Base-by-base conservation (phyloP, 2,329 filamentous ascomycete genomes). In the Cercospora sp. region DNA sequence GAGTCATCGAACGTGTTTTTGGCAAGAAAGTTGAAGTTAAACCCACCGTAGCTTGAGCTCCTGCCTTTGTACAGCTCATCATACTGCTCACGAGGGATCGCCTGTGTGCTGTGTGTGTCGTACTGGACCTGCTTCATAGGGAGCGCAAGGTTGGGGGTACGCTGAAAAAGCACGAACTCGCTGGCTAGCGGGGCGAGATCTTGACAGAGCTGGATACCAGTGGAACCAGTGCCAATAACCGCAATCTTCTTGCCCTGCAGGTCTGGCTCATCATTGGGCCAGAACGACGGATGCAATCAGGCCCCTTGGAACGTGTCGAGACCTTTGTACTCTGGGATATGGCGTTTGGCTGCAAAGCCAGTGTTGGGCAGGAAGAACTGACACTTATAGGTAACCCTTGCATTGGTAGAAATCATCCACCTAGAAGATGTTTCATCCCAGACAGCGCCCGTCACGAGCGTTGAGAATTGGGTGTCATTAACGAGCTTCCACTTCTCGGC, bases 111-210 rank as follows among this genome's bases (percentile, higher is more conserved):
- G 45, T 53, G n/a, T 26, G 6, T 26, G 24, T 21, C 24, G 45
- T 53, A 53, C 45, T 53, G 18, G 32, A 57, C 32, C 57, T 0
- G 88, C 87, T 2, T 90, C 74, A 0, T 86, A 85, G 66, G 69
- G 3, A 68, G 34, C 7, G 66, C 66, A 5, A 89, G 80, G 67
- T 90, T 91, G 0, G 89, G 89, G 0, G 88, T 91, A 16, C 89
- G 83, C 73, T 90, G 88, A 77, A 90, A 90, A 26, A 91, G 86
- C 1, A 80, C 82, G 1, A 91, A 75, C 13, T 70, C 74, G 57
- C 57, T 37, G 5, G 34, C 57, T 28, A 72, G 69, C 30, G 74
- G 73, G 18, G 71, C 71, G 18, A 71, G 71, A 34, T 75, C 74
- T 43, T 76, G 75, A 4, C 71, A 72, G 16, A 74, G 71, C 55